These are phyloP conservation scores for Asclepias syriaca DNA, from an alignment of 257 asterid genomes.

Conservation along the genomic window DNA sequence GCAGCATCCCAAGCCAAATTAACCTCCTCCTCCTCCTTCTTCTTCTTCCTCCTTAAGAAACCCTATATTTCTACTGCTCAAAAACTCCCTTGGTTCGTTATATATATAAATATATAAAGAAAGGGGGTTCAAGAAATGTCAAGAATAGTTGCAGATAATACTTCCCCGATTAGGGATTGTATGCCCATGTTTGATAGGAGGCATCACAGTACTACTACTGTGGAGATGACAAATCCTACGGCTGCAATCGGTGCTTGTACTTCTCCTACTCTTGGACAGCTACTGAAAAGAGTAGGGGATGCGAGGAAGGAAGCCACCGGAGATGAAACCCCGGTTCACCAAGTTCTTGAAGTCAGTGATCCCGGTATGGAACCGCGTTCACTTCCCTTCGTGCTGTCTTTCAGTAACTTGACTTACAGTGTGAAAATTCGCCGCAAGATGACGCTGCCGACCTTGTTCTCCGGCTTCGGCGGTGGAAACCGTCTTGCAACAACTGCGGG, in stretches of 20 bases:
- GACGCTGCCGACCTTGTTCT: constrained; percentile 4
- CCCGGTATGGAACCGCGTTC: constrained; percentile 30
- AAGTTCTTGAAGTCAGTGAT: constrained; percentile 48
- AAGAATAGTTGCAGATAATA: constrained; percentile 24
- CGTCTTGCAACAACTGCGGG: neutral
- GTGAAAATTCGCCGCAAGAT: constrained; percentile 30
- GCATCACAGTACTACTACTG: neutral
- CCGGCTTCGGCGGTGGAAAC: neutral
- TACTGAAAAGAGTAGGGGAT: constrained; percentile 33
- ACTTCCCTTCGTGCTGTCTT: constrained; percentile 51
- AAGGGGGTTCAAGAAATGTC: constrained; percentile 22
- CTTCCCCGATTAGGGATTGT: constrained; percentile 16
- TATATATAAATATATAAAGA: no score
- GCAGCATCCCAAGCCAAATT: constrained; percentile 1
- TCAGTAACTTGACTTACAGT: constrained; percentile 47
- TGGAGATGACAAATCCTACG: constrained; percentile 17
- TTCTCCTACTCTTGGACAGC: constrained; percentile 36
- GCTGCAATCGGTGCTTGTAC: neutral
- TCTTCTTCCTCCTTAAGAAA: neutral
- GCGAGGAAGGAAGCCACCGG: constrained; percentile 50
- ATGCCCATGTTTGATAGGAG: constrained; percentile 22
- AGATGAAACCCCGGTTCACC: constrained; percentile 75
- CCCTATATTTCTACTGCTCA: neutral
- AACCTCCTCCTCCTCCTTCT: neutral
- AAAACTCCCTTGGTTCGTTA: no score